These are phyloP conservation scores for Tetradesmus obliquus DNA, from an alignment of 139 green algal genomes.

Conservation along the genomic window DNA sequence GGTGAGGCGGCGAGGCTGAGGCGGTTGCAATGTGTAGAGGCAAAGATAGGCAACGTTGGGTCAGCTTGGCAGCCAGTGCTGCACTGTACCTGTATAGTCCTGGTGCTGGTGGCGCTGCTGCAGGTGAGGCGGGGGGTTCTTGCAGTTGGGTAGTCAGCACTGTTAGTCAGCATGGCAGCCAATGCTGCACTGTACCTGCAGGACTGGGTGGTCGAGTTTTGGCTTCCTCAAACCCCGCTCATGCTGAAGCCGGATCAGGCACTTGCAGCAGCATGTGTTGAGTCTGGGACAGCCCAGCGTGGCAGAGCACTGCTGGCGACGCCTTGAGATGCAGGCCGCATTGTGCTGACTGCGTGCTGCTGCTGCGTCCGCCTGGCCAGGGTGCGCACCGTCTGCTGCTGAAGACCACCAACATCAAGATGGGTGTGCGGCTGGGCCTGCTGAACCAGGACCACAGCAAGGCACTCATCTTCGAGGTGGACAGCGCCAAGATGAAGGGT, in stretches of 20 bases:
- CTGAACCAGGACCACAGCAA: slow-evolving; percentile 58
- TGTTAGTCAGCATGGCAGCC: too few species aligned
- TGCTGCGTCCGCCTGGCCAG: slow-evolving; percentile 20
- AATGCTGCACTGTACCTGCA: too few species aligned
- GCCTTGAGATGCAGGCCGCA: neutral
- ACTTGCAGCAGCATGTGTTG: neutral
- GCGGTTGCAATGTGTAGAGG: neutral
- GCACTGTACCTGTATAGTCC: neutral
- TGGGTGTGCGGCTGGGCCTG: slow-evolving; percentile 67
- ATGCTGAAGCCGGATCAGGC: neutral
- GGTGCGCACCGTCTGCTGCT: slow-evolving; percentile 69
- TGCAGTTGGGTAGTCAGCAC: too few species aligned
- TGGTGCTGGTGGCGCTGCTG: neutral
- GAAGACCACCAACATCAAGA: slow-evolving; percentile 70
- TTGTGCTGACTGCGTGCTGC: slow-evolving; percentile 44
- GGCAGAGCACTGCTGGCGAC: neutral
- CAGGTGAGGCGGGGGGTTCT: neutral
- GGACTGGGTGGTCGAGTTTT: too few species aligned
- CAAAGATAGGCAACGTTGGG: neutral
- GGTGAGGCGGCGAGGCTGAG: neutral
- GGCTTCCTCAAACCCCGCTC: too few species aligned
- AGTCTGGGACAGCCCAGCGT: neutral
- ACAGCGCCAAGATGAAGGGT: slow-evolving; percentile 50
- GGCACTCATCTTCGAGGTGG: slow-evolving; percentile 69
- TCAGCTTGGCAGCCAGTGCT: neutral